These are phyloP conservation scores for Adansonia digitata DNA, from an alignment of 345 rosid genomes.

Conservation along the genomic window DNA sequence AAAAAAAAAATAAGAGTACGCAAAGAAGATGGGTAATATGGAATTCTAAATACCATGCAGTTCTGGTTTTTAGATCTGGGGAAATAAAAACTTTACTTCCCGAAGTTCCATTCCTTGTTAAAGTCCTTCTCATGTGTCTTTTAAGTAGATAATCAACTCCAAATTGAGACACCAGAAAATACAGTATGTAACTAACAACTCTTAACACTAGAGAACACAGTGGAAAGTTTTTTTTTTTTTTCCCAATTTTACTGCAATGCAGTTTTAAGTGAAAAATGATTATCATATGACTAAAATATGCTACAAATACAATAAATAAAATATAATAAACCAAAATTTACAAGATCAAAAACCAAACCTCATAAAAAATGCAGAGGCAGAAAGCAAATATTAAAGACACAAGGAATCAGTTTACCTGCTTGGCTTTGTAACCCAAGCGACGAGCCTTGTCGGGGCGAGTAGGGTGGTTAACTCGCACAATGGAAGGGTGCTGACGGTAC, in stretches of 20 bases:
- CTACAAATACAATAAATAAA: neutral
- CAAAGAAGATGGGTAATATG: neutral
- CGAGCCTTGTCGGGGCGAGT: too few relatives aligned
- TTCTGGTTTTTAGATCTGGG: neutral
- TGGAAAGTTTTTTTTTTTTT: too few relatives aligned
- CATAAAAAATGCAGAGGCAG: too few relatives aligned
- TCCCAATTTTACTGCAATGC: neutral
- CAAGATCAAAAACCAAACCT: too few relatives aligned
- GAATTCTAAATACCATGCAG: neutral
- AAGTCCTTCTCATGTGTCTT: neutral
- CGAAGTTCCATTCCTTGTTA: neutral
- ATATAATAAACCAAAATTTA: conserved; percentile 10
- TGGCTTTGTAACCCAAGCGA: too few relatives aligned
- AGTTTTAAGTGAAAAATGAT: neutral
- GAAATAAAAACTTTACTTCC: neutral
- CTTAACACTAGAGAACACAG: neutral
- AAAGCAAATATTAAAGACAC: too few relatives aligned
- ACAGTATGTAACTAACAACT: neutral
- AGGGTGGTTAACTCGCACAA: too few relatives aligned
- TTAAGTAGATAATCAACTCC: neutral
- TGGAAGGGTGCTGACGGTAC: too few relatives aligned
- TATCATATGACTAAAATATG: neutral
- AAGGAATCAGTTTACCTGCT: too few relatives aligned
- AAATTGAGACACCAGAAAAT: neutral
- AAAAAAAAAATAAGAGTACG: too few relatives aligned